Percentiles rank a stretch among this genome's conserved stretches.
These are phyloP conservation scores for Scheffersomyces lignosus DNA, from an alignment of 805 yeast genomes.

Conservation along the genomic window DNA sequence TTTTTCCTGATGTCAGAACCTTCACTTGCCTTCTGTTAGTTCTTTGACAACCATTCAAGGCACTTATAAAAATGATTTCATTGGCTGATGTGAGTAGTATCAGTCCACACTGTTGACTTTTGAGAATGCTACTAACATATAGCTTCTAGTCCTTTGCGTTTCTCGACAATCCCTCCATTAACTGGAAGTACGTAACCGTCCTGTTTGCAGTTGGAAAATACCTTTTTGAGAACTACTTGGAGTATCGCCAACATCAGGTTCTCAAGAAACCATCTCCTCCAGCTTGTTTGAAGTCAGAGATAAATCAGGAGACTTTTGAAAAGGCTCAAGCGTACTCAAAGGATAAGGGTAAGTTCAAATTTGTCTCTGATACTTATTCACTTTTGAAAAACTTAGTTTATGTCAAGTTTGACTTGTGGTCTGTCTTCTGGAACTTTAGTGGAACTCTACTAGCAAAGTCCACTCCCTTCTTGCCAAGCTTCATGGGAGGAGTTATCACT, in stretches of 20 bases:
- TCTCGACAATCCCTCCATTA: background rate
- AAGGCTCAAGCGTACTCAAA: background rate
- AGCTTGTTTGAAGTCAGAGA: background rate
- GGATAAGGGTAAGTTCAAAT: background rate
- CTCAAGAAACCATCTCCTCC: background rate
- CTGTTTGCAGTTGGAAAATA: background rate
- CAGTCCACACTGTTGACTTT: too few species aligned
- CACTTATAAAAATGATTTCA: too few species aligned
- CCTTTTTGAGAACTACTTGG: background rate
- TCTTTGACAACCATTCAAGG: too few species aligned
- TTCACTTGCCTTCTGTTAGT: too few species aligned
- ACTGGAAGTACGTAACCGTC: background rate
- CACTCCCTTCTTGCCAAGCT: background rate
- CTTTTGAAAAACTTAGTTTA: too few species aligned
- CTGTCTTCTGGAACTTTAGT: background rate
- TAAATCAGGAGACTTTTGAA: background rate
- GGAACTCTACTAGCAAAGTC: background rate
- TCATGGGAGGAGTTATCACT: slow-evolving; percentile 1
- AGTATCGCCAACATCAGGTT: background rate
- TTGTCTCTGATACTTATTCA: background rate
- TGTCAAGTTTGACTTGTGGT: too few species aligned
- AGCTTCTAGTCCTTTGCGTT: background rate
- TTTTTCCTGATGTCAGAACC: too few species aligned
- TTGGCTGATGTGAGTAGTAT: too few species aligned
- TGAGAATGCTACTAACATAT: slow-evolving; percentile 1